phyloP scores from a whole-genome alignment of 2,329 filamentous ascomycete species.

The Xylaria sp. region DNA sequence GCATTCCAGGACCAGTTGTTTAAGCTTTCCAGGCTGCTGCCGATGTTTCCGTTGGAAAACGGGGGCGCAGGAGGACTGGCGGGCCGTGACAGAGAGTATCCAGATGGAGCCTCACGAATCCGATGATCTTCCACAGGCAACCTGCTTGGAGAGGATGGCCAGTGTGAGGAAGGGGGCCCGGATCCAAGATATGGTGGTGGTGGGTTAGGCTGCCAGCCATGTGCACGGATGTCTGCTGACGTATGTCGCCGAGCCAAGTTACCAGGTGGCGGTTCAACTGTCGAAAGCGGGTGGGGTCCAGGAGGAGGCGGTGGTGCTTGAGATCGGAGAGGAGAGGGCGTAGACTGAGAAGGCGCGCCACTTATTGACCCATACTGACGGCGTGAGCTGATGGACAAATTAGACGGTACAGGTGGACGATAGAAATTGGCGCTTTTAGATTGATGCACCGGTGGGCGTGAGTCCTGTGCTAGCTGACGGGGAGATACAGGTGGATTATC shows the following conservation, averaged over 20 bases:
- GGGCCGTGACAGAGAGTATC: conserved; percentile 65
- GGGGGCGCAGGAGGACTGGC: conserved; percentile 64
- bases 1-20: conserved; percentile 65
- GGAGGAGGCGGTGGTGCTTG: conserved; percentile 71
- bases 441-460: conserved; percentile 70
- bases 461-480: conserved; percentile 82
- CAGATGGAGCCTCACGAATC: conserved; percentile 65
- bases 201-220: conserved; percentile 75
- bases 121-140: conserved; percentile 63
- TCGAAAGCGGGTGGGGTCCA: conserved; percentile 69
- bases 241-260: conserved; percentile 88
- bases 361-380: conserved; percentile 88
- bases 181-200: conserved; percentile 70
- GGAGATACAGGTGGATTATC: conserved; percentile 87
- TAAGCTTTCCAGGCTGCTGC: conserved; percentile 61
- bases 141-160: conserved; percentile 66
- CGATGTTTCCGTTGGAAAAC: conserved; percentile 60
- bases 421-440: conserved; percentile 71
- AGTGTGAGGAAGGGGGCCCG: conserved; percentile 62
- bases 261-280: conserved; percentile 70
- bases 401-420: conserved; percentile 82
- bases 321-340: conserved; percentile 77
- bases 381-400: conserved; percentile 77
- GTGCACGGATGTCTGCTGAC: conserved; percentile 91
- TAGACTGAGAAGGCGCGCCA: conserved; percentile 73